Evolutionary conservation across 805 yeast species (phyloP), one percentile per base, ranked within the genome.

Genomic region (Zygotorulaspora florentina): DNA sequence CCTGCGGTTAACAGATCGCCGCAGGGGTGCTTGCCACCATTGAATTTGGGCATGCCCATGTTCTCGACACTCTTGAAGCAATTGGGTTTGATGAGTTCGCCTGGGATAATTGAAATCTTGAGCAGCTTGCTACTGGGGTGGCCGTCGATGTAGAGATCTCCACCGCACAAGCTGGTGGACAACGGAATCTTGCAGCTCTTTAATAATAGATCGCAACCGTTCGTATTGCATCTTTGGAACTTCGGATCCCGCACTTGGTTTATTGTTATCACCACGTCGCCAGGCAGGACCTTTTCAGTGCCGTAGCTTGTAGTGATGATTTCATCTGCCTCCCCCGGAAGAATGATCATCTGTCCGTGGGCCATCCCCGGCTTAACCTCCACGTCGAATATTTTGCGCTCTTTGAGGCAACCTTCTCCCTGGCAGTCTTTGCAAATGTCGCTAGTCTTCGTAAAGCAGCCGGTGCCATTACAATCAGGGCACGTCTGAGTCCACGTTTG

Each of bases 271-370:
- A 82, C 65, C 6, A 84, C 83, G 59, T 84, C 87, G 2, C 90
- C 90, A 0, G 89, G 85, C 2, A 75, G 64, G 2, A 79, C 66
- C 17, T 47, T 55, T 42, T 58, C 58, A 15, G 49, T 52, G 5
- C 58, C 61, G 20, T 40, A 46, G 6, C 39, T 38, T 1, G 57
- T 50, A 48, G 73, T 70, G 15, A 75, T 60, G 0, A 80, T 84
- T 60, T 83, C 85, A 56, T 84, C 89, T 0, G 83, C 86, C 54
- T 77, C 81, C 5, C 81, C 77, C n/a, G 73, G 66, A 16, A 81
- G 64, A 1, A 79, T 66, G 15, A 81, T 71, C 37, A 68, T 64
- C 49, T 79, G 80, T 0, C 81, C 80, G 40, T 74, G 61, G 35
- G 65, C 64, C 34, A 79, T 68, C 2, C 90, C 90, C 2, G 81